Conservation (phyloP, 208 protist genomes). For the Acanthamoeba lenticulata region DNA sequence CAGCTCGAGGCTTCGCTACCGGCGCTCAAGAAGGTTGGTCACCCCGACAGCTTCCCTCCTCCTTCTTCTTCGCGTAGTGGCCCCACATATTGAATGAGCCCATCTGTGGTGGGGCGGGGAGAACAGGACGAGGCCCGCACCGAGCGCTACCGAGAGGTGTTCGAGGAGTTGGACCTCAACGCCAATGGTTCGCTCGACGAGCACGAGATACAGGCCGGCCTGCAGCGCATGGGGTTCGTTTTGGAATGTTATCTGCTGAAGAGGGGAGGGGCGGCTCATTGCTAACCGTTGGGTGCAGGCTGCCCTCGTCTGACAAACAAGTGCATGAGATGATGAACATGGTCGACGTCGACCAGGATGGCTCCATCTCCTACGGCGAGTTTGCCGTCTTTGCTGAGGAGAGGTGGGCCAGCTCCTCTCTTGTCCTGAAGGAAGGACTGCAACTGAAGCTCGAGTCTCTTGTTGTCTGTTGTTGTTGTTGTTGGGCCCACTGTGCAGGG, state of each 20-base stretch:
- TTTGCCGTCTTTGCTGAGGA: conserved; percentile 34
- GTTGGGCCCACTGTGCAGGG: neutral
- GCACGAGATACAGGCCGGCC: conserved; percentile 52
- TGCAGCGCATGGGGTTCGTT: conserved; percentile 4
- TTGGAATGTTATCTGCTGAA: neutral
- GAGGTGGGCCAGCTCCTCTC: neutral
- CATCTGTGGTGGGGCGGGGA: neutral
- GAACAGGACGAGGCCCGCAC: neutral
- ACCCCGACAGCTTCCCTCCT: neutral
- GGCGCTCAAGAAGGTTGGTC: too few species aligned
- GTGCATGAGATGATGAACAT: conserved; percentile 58
- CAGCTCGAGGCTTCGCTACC: neutral
- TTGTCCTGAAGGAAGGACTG: too few species aligned
- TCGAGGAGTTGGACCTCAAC: conserved; percentile 63
- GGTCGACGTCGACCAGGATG: conserved; percentile 30
- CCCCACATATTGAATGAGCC: too few species aligned
- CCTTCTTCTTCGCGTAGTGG: neutral
- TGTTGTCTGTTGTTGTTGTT: too few species aligned
- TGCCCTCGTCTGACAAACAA: conserved; percentile 27
- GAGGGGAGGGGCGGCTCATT: neutral
- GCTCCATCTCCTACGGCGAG: conserved; percentile 51
- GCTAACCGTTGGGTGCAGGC: neutral
- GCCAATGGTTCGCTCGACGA: conserved; percentile 39
- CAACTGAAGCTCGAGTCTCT: too few species aligned
- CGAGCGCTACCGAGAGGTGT: neutral